Evolutionary conservation across 345 rosid genomes (phyloP).

Genomic region (Bruguiera sexangula): DNA sequence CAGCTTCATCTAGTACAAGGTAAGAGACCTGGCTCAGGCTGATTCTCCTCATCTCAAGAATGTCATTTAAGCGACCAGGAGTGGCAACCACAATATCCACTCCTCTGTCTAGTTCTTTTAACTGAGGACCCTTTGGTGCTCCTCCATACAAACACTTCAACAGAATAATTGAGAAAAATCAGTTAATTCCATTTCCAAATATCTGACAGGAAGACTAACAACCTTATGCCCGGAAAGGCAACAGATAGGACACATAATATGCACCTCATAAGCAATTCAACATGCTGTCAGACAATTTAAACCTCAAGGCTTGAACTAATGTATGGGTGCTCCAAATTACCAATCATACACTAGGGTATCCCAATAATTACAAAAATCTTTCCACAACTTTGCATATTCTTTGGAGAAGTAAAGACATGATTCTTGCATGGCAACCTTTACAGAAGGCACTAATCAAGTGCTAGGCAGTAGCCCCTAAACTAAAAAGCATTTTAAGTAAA

Average conservation of each 20-base stretch:
- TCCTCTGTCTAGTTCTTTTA: constrained; percentile 89
- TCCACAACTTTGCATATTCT: not conserved
- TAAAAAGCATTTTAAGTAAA: not conserved
- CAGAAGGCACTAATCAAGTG: not conserved
- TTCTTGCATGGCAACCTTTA: no score
- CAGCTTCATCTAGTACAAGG: constrained; percentile 98
- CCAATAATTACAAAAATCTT: not conserved
- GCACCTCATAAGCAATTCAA: no score
- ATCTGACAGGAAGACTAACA: no score
- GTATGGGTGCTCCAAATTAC: not conserved
- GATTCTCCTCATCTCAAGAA: constrained; percentile 91
- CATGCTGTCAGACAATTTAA: no score
- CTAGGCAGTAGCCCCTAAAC: not conserved
- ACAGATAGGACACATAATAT: no score
- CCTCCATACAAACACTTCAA: constrained; percentile 93
- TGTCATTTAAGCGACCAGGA: constrained; percentile 96
- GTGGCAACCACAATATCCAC: constrained; percentile 95
- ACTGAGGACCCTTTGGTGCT: constrained; percentile 95
- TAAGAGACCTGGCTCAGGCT: constrained; percentile 84
- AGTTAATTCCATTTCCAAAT: not conserved
- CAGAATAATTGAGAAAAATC: constrained; percentile 12
- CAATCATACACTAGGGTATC: no score
- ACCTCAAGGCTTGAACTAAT: no score
- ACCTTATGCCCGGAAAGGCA: no score
- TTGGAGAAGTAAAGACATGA: no score